Percentiles rank a stretch among this genome's conserved stretches.
phyloP scores from a whole-genome alignment of 257 asterid species.

The Mentha longifolia region DNA sequence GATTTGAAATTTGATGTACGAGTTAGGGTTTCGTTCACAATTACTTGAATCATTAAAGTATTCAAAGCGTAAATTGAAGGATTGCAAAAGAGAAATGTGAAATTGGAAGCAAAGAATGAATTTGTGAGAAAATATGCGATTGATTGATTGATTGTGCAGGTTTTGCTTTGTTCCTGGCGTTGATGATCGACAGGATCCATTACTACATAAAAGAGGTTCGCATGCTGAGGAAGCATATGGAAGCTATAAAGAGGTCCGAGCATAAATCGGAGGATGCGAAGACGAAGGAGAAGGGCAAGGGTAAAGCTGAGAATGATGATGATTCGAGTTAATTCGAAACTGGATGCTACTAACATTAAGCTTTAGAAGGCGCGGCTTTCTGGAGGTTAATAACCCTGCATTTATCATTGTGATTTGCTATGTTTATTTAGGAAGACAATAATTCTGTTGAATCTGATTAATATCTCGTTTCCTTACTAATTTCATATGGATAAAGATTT shows the following conservation, averaged over 20 bases:
- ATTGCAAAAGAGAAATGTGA: not conserved
- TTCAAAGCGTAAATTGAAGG: slow-evolving; percentile 5
- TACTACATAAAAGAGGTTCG: slow-evolving; percentile 92
- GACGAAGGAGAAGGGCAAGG: slow-evolving; percentile 47
- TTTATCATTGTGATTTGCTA: slow-evolving; percentile 23
- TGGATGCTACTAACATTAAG: slow-evolving; percentile 16
- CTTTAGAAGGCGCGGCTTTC: slow-evolving; percentile 18
- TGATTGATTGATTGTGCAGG: slow-evolving; percentile 47
- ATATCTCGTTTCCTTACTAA: not conserved
- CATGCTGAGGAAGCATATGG: slow-evolving; percentile 72
- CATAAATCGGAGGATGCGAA: slow-evolving; percentile 45
- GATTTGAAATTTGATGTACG: slow-evolving; percentile 1
- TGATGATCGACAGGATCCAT: slow-evolving; percentile 86
- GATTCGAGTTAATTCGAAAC: slow-evolving; percentile 31
- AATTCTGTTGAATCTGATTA: slow-evolving; percentile 25
- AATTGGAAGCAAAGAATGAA: slow-evolving; percentile 19
- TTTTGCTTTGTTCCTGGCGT: slow-evolving; percentile 58
- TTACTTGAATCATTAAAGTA: not conserved
- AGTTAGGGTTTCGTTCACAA: not conserved
- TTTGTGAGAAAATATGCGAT: slow-evolving; percentile 20
- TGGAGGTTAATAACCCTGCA: slow-evolving; percentile 38
- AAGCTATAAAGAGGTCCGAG: slow-evolving; percentile 66
- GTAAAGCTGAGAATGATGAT: slow-evolving; percentile 39
- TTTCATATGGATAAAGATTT: slow-evolving; percentile 19
- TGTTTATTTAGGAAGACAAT: slow-evolving; percentile 26